A percentile compares a stretch with the other conserved stretches of the same genome.
phyloP scores from a whole-genome alignment of 2,329 filamentous ascomycete genomes.

The Achaetomium macrosporum region DNA sequence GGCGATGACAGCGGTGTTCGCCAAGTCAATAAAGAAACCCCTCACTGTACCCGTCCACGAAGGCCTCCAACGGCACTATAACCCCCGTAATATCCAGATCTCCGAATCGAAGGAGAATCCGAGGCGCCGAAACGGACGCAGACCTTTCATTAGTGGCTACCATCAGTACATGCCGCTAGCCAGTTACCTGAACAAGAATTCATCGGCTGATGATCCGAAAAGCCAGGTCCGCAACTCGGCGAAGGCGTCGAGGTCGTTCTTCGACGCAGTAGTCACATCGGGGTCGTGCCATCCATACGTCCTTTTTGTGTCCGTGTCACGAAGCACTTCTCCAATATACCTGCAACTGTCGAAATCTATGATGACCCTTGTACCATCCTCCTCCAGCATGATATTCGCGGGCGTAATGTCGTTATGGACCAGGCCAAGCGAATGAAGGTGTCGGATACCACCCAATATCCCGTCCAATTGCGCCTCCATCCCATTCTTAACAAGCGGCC shows the following conservation, averaged over 20 bases:
- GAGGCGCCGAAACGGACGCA: too few relatives aligned
- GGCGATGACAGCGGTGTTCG: too few relatives aligned
- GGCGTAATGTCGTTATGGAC: conserved; percentile 8
- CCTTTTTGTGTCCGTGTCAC: neutral
- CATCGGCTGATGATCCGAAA: conserved; percentile 2
- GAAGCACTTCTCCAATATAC: conserved; percentile 2
- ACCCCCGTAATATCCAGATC: too few relatives aligned
- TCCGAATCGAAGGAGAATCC: too few relatives aligned
- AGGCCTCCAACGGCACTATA: too few relatives aligned
- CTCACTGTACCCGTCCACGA: too few relatives aligned
- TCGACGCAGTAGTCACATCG: neutral
- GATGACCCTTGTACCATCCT: conserved; percentile 3
- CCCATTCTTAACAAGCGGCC: conserved; percentile 1
- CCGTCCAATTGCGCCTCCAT: conserved; percentile 2
- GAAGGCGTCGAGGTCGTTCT: conserved; percentile 8
- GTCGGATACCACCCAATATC: neutral
- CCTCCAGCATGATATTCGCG: conserved; percentile 7
- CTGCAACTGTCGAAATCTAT: conserved; percentile 8
- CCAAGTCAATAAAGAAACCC: too few relatives aligned
- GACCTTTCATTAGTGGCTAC: too few relatives aligned
- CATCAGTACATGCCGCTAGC: too few relatives aligned
- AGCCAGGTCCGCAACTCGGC: conserved; percentile 5
- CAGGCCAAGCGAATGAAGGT: conserved; percentile 6
- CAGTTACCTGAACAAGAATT: conserved; percentile 4
- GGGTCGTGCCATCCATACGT: conserved; percentile 10